Conservation (phyloP, 768 basidiomycete genomes). For the Tremella yokohamensis region DNA sequence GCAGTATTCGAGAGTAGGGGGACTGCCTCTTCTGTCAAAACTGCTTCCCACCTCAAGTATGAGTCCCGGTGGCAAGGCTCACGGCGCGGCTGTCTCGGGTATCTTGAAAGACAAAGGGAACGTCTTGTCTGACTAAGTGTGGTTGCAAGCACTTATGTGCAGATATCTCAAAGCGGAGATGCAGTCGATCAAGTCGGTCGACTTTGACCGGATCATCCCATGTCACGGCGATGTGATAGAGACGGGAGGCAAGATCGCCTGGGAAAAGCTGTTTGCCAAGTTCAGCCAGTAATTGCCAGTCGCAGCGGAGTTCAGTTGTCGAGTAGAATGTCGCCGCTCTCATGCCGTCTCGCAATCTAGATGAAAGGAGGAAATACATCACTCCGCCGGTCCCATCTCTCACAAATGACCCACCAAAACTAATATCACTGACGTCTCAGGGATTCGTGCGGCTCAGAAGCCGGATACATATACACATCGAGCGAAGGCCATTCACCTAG, state of each 20-base stretch:
- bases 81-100: conserved; percentile 37
- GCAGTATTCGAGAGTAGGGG: conserved; percentile 56
- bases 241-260: conserved; percentile 59
- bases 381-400: too few relatives aligned
- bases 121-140: conserved; percentile 20
- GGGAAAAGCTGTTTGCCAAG: conserved; percentile 43
- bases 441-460: too few relatives aligned
- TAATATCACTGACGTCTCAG: too few relatives aligned
- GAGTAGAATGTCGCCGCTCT: too few relatives aligned
- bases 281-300: too few relatives aligned
- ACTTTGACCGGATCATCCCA: conserved; percentile 50
- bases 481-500: too few relatives aligned
- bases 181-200: conserved; percentile 27
- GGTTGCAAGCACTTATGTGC: conserved; percentile 1
- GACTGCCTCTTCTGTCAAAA: conserved; percentile 27
- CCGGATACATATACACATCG: too few relatives aligned
- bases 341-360: too few relatives aligned
- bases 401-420: too few relatives aligned
- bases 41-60: conserved; percentile 26
- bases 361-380: too few relatives aligned
- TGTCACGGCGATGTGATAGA: conserved; percentile 63
- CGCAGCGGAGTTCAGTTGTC: too few relatives aligned
- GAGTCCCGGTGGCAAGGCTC: conserved; percentile 39
- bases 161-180: conserved; percentile 36
- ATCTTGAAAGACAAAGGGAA: conserved; percentile 50